Evolutionary conservation across 495 filamentous ascomycete species (phyloP).

Genomic region (Aspergillus incahuasiensis): DNA sequence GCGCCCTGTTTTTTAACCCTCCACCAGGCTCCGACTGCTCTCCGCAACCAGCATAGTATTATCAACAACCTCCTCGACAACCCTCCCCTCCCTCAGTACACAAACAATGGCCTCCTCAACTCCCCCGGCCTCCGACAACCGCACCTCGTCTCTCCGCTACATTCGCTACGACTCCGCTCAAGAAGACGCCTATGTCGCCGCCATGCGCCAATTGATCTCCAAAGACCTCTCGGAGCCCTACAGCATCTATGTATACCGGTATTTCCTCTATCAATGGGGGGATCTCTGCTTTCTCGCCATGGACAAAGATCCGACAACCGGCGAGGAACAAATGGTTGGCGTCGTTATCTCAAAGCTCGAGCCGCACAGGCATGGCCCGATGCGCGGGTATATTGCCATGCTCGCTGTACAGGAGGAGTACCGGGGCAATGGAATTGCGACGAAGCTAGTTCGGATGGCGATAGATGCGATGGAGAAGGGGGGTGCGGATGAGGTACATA

Average conservation of each 20-base stretch:
- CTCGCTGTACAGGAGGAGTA: conserved; percentile 76
- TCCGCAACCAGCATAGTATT: not conserved
- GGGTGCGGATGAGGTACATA: conserved; percentile 76
- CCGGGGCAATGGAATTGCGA: conserved; percentile 86
- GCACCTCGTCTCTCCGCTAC: conserved; percentile 55
- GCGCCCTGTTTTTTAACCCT: not conserved
- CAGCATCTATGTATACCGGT: conserved; percentile 98
- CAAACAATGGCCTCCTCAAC: conserved; percentile 19
- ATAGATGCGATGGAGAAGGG: conserved; percentile 85
- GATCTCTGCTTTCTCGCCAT: conserved; percentile 91
- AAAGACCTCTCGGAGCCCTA: conserved; percentile 98
- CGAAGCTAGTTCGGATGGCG: conserved; percentile 78
- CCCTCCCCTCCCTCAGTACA: not conserved
- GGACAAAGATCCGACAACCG: conserved; percentile 33
- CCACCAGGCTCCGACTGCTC: not conserved
- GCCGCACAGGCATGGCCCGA: conserved; percentile 70
- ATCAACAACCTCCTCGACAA: not conserved
- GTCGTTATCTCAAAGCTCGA: conserved; percentile 98
- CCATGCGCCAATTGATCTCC: conserved; percentile 89
- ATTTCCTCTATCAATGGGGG: conserved; percentile 98
- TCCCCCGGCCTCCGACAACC: conserved; percentile 12
- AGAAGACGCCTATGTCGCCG: conserved; percentile 75
- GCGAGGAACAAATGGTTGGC: conserved; percentile 57
- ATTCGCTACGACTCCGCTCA: conserved; percentile 75
- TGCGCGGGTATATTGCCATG: conserved; percentile 98